Evolutionary conservation across 163 green algal species (phyloP), one percentile per base, ranked within the genome.

Genomic region (Chlamydomonas reinhardtii): DNA sequence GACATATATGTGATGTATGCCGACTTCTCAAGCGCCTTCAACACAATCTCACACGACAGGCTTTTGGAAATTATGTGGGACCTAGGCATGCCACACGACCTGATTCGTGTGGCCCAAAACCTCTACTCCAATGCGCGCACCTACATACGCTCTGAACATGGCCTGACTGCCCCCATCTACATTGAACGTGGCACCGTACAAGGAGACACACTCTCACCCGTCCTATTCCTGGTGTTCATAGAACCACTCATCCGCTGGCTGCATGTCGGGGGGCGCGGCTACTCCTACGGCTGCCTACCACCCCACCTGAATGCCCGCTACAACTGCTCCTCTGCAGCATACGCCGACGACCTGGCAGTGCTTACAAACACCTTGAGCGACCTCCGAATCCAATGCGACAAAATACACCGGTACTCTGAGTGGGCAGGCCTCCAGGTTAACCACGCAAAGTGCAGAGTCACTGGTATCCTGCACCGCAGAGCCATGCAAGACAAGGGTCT

Each of bases 1-100:
- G 65, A 93, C 59, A 35, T 91, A 4, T 91, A 83, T 39, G 0
- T 76, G 0, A 25, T 89, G 37, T 85, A 83, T n/a, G 34, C 90
- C 0, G 86, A 93, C 37, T 90, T 91, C 74, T 86, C 76, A 16
- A 85, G 81, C 32, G 91, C 91, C 5, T 92, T 94, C 71, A 81
- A 93, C 61, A 93, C 83, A 0, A 85, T 94, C 25, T 76, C 89
- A 24, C 91, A 94, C 69, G 84, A 90, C 69, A 88, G 88, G n/a
- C 69, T 94, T 11, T 74, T 94, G 0, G 61, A 82, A 25, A 89
- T 93, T 8, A 93, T 92, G 90, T 76, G 74, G 52, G 82, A 92
- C 32, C 59, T 91, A 16, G 90, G 90, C 24, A 84, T 92, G 31
- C 84, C 88, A 19, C 2, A 4, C 3, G 78, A 90, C 54, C 74